phyloP scores from a whole-genome alignment of 495 filamentous ascomycete genomes.

The Xylaria curta region DNA sequence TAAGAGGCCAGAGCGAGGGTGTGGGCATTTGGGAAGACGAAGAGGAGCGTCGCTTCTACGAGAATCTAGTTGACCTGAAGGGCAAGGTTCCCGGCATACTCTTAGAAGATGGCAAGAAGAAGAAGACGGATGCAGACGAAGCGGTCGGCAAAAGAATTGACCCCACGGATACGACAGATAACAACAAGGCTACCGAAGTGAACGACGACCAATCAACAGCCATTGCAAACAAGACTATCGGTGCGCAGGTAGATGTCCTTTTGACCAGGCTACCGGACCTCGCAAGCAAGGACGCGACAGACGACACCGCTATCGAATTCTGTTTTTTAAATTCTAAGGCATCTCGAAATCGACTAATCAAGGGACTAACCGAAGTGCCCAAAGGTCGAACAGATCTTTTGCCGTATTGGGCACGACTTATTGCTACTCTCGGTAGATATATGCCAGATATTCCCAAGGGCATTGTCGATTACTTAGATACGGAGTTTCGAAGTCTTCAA shows the following conservation, averaged over 20 bases:
- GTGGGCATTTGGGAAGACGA: slow-evolving; percentile 99
- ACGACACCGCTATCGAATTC: slow-evolving; percentile 92
- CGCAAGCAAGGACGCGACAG: slow-evolving; percentile 87
- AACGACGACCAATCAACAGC: slow-evolving; percentile 87
- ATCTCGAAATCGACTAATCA: slow-evolving; percentile 90
- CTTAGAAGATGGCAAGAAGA: slow-evolving; percentile 94
- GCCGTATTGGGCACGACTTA: slow-evolving; percentile 86
- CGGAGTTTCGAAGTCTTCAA: slow-evolving; percentile 96
- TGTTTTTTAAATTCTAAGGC: slow-evolving; percentile 99
- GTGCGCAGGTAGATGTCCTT: slow-evolving; percentile 93
- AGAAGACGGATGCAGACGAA: slow-evolving; percentile 77
- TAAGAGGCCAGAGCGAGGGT: slow-evolving; percentile 87
- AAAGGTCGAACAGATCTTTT: slow-evolving; percentile 93
- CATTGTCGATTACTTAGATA: slow-evolving; percentile 92
- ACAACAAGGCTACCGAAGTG: slow-evolving; percentile 55
- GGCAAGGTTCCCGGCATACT: slow-evolving; percentile 93
- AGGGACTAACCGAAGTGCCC: slow-evolving; percentile 91
- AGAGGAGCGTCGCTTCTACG: slow-evolving; percentile 96
- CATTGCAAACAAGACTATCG: slow-evolving; percentile 96
- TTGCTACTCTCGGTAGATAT: slow-evolving; percentile 92
- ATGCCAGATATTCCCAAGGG: slow-evolving; percentile 91
- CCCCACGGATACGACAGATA: slow-evolving; percentile 54
- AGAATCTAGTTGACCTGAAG: slow-evolving; percentile 93
- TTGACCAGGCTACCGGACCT: slow-evolving; percentile 87
- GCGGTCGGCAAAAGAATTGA: slow-evolving; percentile 65